phyloP scores from a whole-genome alignment of 169 alveolate species.

The Plasmodium vinckei region DNA sequence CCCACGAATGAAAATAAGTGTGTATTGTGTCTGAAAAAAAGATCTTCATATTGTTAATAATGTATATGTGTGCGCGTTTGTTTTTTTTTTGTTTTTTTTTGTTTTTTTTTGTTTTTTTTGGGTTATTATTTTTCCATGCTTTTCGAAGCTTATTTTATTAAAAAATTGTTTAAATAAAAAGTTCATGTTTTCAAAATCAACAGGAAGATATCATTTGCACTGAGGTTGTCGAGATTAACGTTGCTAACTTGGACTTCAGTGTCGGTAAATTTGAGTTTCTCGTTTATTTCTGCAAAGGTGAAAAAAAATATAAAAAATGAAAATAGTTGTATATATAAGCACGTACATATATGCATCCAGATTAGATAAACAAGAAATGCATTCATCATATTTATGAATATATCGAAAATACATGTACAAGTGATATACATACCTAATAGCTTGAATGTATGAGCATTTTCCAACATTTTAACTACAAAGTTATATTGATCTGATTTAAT shows the following conservation, averaged over 20 bases:
- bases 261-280: conserved; percentile 24
- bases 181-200: conserved; percentile 34
- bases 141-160: too few species aligned
- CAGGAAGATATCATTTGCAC: conserved; percentile 71
- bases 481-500: conserved; percentile 3
- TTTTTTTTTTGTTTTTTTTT: too few species aligned
- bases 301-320: neutral
- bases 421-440: conserved; percentile 17
- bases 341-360: neutral
- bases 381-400: neutral
- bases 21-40: too few species aligned
- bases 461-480: conserved; percentile 23
- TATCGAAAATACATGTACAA: too few species aligned
- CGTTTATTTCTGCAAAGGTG: conserved; percentile 34
- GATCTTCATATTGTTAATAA: too few species aligned
- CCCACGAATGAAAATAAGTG: too few species aligned
- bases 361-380: too few species aligned
- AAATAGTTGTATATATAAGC: neutral
- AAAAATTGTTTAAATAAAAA: too few species aligned
- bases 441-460: conserved; percentile 36
- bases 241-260: conserved; percentile 42
- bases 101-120: too few species aligned
- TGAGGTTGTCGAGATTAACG: conserved; percentile 51
- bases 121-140: too few species aligned
- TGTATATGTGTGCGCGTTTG: too few species aligned